Evolutionary conservation across 2,329 filamentous ascomycete genomes (phyloP).

Genomic region (Furcasterigmium furcatum): DNA sequence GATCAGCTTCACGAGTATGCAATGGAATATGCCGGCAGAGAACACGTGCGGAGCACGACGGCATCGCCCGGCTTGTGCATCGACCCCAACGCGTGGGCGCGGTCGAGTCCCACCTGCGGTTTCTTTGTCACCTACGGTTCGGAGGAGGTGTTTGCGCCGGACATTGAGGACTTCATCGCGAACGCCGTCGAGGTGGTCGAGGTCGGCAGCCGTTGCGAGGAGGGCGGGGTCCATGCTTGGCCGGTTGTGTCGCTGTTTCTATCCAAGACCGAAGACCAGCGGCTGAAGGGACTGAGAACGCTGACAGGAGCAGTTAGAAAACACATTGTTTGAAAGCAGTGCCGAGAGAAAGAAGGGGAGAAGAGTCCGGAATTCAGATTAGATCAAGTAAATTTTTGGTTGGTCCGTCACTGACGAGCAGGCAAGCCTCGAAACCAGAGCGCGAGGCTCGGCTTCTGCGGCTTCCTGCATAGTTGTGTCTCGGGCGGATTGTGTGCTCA

Average conservation of each 20-base stretch:
- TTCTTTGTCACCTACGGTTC: conserved; percentile 70
- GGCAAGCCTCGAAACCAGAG: conserved; percentile 43
- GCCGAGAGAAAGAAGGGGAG: conserved; percentile 10
- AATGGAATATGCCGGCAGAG: conserved; percentile 59
- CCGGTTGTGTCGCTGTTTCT: conserved; percentile 67
- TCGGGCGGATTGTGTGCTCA: conserved; percentile 25
- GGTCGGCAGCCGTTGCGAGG: conserved; percentile 57
- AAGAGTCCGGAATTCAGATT: conserved; percentile 46
- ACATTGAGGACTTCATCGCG: conserved; percentile 59
- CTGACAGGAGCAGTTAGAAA: conserved; percentile 11
- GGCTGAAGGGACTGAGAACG: conserved; percentile 48
- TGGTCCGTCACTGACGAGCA: conserved; percentile 35
- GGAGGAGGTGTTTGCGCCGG: conserved; percentile 74
- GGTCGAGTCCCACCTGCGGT: conserved; percentile 62
- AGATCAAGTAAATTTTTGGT: conserved; percentile 55
- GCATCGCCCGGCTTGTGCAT: conserved; percentile 68
- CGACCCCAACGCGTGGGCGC: conserved; percentile 63
- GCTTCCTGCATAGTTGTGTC: conserved; percentile 16
- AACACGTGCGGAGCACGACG: conserved; percentile 27
- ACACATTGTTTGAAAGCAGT: conserved; percentile 5
- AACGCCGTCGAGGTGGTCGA: conserved; percentile 50
- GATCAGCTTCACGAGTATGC: conserved; percentile 67
- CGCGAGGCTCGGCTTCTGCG: conserved; percentile 45
- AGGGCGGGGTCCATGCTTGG: conserved; percentile 76
- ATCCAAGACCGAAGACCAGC: conserved; percentile 41